A percentile compares a stretch with the other conserved stretches of the same genome.
These are phyloP conservation scores for Cucurbita argyrosperma DNA, from an alignment of 306 rosid genomes.

Conservation along the genomic window DNA sequence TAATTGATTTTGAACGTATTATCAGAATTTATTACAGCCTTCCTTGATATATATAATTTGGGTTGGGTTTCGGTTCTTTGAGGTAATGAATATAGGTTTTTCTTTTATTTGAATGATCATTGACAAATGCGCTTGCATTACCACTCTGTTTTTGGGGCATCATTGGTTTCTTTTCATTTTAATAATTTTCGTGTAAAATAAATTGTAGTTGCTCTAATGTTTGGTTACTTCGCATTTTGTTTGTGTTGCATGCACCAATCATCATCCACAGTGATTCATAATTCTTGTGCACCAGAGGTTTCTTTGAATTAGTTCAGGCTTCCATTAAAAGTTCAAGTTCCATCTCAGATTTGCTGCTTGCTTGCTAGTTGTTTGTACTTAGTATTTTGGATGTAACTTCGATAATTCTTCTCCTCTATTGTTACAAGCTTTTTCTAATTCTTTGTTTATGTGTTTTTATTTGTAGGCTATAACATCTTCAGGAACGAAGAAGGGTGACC, in stretches of 20 bases:
- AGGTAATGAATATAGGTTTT: background rate
- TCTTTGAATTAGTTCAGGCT: background rate
- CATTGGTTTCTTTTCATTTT: background rate
- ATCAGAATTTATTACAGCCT: background rate
- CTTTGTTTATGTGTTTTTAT: constrained; percentile 1
- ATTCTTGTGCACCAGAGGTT: background rate
- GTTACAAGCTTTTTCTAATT: background rate
- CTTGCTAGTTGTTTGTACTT: background rate
- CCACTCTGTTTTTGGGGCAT: background rate
- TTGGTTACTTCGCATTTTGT: background rate
- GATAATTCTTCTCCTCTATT: background rate
- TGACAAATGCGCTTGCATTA: background rate
- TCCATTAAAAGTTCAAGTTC: background rate
- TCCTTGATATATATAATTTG: background rate
- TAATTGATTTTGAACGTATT: background rate
- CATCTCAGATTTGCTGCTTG: background rate
- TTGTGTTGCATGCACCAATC: background rate
- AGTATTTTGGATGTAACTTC: background rate
- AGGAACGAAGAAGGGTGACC: constrained; percentile 59
- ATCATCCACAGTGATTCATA: background rate
- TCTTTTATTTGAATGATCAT: background rate
- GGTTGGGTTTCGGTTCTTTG: background rate
- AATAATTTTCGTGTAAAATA: background rate
- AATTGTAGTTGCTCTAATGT: background rate
- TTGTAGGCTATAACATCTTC: constrained; percentile 70